Percentiles rank a stretch among this genome's conserved stretches.
Conservation (phyloP, 2,329 filamentous ascomycete genomes). For the Neofusicoccum sp. region DNA sequence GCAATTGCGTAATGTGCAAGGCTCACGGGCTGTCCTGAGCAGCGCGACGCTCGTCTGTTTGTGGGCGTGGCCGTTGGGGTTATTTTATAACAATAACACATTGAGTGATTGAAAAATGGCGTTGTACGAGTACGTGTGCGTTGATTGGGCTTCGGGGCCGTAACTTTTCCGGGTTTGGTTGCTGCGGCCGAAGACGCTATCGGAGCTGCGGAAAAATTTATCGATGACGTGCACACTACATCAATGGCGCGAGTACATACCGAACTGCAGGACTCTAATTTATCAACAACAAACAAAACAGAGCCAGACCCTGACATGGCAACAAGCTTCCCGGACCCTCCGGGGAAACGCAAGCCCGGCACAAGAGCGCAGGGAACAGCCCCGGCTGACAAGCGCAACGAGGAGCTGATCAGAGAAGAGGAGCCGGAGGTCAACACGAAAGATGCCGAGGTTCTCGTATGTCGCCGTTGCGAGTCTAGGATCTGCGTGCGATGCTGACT, state of each 20-base stretch:
- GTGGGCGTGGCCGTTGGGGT: not conserved
- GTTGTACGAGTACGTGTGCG: not conserved
- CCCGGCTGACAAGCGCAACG: not conserved
- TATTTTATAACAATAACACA: not conserved
- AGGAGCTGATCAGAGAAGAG: not conserved
- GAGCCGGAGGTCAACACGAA: constrained; percentile 3
- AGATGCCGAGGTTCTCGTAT: constrained; percentile 3
- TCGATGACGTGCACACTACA: not conserved
- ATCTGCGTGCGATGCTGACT: not conserved
- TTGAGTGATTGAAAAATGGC: not conserved
- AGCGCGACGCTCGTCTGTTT: not conserved
- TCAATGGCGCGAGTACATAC: not conserved
- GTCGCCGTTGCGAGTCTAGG: not conserved
- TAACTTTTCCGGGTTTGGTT: not conserved
- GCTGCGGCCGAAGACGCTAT: not conserved
- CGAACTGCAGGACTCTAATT: not conserved
- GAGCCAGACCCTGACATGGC: not conserved
- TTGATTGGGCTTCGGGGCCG: not conserved
- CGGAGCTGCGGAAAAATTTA: not conserved
- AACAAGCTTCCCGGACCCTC: not conserved
- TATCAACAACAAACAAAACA: not conserved
- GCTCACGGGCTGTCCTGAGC: not conserved
- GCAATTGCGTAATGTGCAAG: not conserved
- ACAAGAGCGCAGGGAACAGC: not conserved
- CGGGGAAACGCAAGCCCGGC: not conserved